Evolutionary conservation across 192 early-diverging fungal species (phyloP).

Genomic region (Entophlyctis luteolus): DNA sequence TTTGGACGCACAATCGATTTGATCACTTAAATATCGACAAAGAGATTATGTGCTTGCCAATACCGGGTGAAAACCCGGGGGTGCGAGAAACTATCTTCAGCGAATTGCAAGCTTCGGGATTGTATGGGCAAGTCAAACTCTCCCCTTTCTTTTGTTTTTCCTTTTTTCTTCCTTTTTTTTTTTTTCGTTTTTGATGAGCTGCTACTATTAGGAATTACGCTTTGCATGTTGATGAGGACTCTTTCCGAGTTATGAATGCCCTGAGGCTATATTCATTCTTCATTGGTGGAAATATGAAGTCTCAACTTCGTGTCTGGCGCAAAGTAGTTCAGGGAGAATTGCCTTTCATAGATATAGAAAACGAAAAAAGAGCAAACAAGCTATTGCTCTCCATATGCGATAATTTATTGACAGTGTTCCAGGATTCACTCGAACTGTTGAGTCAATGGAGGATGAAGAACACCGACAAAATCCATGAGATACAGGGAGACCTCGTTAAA

Average conservation of each 20-base stretch:
- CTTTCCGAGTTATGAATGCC: slow-evolving; percentile 25
- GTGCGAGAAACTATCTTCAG: not conserved
- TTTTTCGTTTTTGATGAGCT: no score
- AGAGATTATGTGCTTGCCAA: not conserved
- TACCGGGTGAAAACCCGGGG: slow-evolving; percentile 18
- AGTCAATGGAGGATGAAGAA: not conserved
- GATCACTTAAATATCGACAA: slow-evolving; percentile 24
- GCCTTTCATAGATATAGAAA: not conserved
- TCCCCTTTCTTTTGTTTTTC: not conserved
- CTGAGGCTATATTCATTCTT: slow-evolving; percentile 15
- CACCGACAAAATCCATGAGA: not conserved
- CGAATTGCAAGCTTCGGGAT: slow-evolving; percentile 11
- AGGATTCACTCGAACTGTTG: not conserved
- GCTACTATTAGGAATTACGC: slow-evolving; percentile 14
- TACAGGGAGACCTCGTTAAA: not conserved
- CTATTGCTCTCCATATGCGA: not conserved
- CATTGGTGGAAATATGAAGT: not conserved
- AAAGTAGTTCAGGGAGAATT: slow-evolving; percentile 6
- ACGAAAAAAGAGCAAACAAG: not conserved
- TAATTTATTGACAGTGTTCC: not conserved
- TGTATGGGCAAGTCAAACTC: slow-evolving; percentile 3
- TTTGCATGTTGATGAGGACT: slow-evolving; percentile 2
- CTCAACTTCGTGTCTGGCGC: not conserved
- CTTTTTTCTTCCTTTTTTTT: not conserved
- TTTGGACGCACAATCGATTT: slow-evolving; percentile 21